Evolutionary conservation across 208 protist genomes (phyloP).

Genomic region (Strigomonas galati): DNA sequence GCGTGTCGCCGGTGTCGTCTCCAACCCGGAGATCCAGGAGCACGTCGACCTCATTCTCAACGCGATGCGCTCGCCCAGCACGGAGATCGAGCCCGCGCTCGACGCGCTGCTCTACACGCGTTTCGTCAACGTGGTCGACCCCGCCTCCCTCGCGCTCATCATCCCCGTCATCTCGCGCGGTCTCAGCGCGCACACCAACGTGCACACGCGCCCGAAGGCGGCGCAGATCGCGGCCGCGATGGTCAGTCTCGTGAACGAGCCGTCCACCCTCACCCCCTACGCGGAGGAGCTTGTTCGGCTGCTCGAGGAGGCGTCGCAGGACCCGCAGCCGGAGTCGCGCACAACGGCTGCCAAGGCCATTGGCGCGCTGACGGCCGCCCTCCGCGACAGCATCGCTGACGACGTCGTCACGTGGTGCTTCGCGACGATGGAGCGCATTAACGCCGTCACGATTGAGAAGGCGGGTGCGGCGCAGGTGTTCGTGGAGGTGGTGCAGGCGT

Average conservation of each 20-base stretch:
- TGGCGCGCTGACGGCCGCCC: constrained; percentile 60
- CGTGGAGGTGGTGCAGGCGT: constrained; percentile 78
- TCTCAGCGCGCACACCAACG: constrained; percentile 60
- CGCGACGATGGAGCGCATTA: constrained; percentile 56
- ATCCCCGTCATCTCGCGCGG: constrained; percentile 86
- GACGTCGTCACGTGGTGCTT: constrained; percentile 84
- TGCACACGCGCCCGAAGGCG: constrained; percentile 80
- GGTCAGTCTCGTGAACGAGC: constrained; percentile 82
- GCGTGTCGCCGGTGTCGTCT: constrained; percentile 88
- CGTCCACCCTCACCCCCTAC: constrained; percentile 83
- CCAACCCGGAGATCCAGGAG: constrained; percentile 89
- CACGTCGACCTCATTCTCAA: constrained; percentile 88
- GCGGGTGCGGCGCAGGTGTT: constrained; percentile 90
- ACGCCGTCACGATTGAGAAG: constrained; percentile 80
- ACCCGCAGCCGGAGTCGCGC: constrained; percentile 81
- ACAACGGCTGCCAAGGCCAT: constrained; percentile 88
- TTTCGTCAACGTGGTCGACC: constrained; percentile 90
- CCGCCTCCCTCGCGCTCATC: constrained; percentile 91
- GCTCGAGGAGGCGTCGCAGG: constrained; percentile 83
- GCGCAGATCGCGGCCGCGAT: constrained; percentile 91
- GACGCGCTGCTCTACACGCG: constrained; percentile 92
- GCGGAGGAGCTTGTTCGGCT: constrained; percentile 74
- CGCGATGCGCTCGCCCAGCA: constrained; percentile 86
- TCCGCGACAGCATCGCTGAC: constrained; percentile 66
- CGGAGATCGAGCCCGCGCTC: constrained; percentile 86